Evolutionary conservation across 225 moss, liverwort and hornwort genomes (phyloP).

Genomic region (Physcomitrium patens): DNA sequence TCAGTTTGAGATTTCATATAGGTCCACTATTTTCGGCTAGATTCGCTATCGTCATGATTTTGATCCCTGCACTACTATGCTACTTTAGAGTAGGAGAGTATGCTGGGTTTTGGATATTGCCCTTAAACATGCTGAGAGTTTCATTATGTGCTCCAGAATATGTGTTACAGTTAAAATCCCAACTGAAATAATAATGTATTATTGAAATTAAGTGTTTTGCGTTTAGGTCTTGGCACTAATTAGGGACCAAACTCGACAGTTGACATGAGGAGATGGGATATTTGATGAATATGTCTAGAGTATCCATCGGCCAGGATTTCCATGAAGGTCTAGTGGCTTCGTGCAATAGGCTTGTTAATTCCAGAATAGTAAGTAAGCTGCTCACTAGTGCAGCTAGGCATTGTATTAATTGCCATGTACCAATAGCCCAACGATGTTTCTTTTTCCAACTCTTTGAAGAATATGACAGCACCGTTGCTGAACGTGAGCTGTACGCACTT

Average conservation of each 20-base stretch:
- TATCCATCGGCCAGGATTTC: not conserved
- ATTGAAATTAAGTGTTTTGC: not conserved
- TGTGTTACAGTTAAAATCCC: not conserved
- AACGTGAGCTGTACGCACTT: not conserved
- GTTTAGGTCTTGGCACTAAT: slow-evolving; percentile 10
- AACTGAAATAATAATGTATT: not conserved
- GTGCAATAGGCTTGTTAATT: not conserved
- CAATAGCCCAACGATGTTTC: not conserved
- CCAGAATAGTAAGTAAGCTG: not conserved
- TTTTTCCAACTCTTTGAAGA: not conserved
- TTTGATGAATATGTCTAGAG: slow-evolving; percentile 2
- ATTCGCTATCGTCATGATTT: slow-evolving; percentile 5
- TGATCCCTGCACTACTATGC: not conserved
- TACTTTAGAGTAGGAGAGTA: not conserved
- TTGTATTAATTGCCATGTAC: not conserved
- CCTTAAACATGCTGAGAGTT: not conserved
- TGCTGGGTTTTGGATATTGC: not conserved
- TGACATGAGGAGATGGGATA: not conserved
- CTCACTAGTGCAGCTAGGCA: not conserved
- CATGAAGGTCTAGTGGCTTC: not conserved
- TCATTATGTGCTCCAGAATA: slow-evolving; percentile 1
- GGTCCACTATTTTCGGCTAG: not conserved
- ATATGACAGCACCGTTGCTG: not conserved
- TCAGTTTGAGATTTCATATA: not conserved
- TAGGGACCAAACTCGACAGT: not conserved